These are phyloP conservation scores for Picochlorum sp. DNA, from an alignment of 139 green algal genomes.

Conservation along the genomic window DNA sequence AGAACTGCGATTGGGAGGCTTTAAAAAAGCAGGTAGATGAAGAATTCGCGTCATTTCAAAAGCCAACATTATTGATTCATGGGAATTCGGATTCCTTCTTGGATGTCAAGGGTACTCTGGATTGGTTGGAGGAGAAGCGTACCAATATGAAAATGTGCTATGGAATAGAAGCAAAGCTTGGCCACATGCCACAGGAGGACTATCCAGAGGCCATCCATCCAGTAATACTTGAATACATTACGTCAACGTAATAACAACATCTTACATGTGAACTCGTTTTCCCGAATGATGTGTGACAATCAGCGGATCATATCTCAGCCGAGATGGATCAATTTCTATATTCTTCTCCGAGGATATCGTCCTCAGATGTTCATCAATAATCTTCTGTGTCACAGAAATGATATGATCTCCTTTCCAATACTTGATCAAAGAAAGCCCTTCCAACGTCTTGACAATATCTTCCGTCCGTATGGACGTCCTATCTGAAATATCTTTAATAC, in stretches of 20 bases:
- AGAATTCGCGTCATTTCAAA: conserved; percentile 46
- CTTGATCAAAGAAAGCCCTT: conserved; percentile 72
- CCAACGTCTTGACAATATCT: conserved; percentile 90
- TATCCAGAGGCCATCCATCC: conserved; percentile 41
- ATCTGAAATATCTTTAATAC: conserved; percentile 89
- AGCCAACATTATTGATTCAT: conserved; percentile 52
- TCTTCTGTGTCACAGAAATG: conserved; percentile 39
- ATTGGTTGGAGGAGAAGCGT: conserved; percentile 49
- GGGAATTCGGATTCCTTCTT: conserved; percentile 59
- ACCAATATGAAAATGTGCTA: conserved; percentile 40
- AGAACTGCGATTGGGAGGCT: conserved; percentile 39
- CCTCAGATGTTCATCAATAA: conserved; percentile 50
- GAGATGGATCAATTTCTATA: conserved; percentile 37
- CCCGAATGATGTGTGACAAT: not conserved
- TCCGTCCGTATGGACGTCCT: conserved; percentile 85
- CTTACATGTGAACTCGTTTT: not conserved
- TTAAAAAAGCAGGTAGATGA: conserved; percentile 49
- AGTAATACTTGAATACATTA: conserved; percentile 20
- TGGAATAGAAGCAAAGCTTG: conserved; percentile 40
- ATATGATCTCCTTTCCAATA: conserved; percentile 73
- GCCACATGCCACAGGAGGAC: conserved; percentile 50
- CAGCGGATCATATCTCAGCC: conserved; percentile 44
- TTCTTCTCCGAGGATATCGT: conserved; percentile 18
- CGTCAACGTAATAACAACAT: not conserved
- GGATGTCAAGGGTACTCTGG: conserved; percentile 28